Evolutionary conservation across 2,329 filamentous ascomycete species (phyloP), one percentile per base, ranked within the genome.

Genomic region (Nemania serpens): DNA sequence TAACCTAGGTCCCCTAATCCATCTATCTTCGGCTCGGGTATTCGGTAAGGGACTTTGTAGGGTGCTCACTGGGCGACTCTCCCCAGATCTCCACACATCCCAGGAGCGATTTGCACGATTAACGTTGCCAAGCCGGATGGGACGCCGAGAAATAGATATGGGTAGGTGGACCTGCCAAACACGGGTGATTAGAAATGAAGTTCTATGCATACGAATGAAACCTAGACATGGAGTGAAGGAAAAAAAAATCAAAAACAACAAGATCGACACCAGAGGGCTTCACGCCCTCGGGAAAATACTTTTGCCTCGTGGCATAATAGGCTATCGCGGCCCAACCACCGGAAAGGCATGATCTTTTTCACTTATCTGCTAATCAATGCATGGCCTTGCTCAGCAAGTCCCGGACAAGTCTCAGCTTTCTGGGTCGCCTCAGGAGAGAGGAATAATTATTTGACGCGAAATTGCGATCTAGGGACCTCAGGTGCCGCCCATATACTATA

Each of bases 271-370:
- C 41, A 36, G 34, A 45, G 29, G 47, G 36, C 41, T 41, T 22
- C 17, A 41, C 11, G 39, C n/a, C 45, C 25, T 51, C 43, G 33
- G 50, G 37, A 33, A 37, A 48, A 25, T 48, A 6, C 48, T 34
- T 46, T 57, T 20, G 18, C 34, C 2, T 42, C 17, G 37, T 46
- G 41, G 29, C 46, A 49, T 54, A 50, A 54, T 45, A 39, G 39
- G 43, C 18, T 36, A 41, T 46, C 48, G 43, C 42, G 18, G 39
- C 49, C 41, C 54, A 47, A 39, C 43, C 45, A 51, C 39, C 13
- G 18, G 48, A 33, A 45, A 34, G 56, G 42, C 50, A 64, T 55
- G 62, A 65, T 65, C 62, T 62, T 65, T 59, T 62, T 60, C 62
- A 20, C 49, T 20, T 45, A 10, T 53, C 20, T 50, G 17, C 33